These are phyloP conservation scores for Blastomyces gilchristii DNA, from an alignment of 2,329 filamentous ascomycete genomes.

Conservation along the genomic window DNA sequence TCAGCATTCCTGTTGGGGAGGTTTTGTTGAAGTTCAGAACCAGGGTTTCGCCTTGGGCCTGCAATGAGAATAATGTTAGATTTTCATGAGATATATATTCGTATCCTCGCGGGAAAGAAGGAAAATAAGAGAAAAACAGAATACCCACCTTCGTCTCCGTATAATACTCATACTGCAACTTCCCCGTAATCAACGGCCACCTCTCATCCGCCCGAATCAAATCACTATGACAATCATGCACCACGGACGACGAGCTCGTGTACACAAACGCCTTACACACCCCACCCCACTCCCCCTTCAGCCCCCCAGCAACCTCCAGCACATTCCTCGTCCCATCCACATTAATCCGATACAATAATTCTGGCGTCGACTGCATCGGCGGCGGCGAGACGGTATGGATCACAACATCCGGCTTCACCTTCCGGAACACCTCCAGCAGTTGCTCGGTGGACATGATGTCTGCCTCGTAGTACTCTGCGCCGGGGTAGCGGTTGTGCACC, in stretches of 20 bases:
- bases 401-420: slow-evolving; percentile 66
- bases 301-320: slow-evolving; percentile 56
- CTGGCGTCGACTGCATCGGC: slow-evolving; percentile 42
- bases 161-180: slow-evolving; percentile 68
- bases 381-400: slow-evolving; percentile 79
- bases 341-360: slow-evolving; percentile 70
- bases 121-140: background rate
- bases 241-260: slow-evolving; percentile 78
- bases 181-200: slow-evolving; percentile 64
- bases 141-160: slow-evolving; percentile 69
- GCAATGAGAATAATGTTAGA: slow-evolving; percentile 2
- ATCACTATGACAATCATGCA: slow-evolving; percentile 71
- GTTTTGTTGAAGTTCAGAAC: slow-evolving; percentile 66
- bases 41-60: slow-evolving; percentile 70
- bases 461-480: slow-evolving; percentile 60
- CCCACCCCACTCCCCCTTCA: slow-evolving; percentile 51
- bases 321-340: slow-evolving; percentile 74
- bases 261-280: slow-evolving; percentile 67
- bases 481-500: slow-evolving; percentile 53
- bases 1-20: slow-evolving; percentile 52
- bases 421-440: slow-evolving; percentile 53
- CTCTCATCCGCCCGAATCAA: slow-evolving; percentile 76
- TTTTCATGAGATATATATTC: background rate
- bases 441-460: slow-evolving; percentile 61
- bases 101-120: background rate